Evolutionary conservation across 2,329 filamentous ascomycete species (phyloP).

Genomic region (Bipolaris cookei): DNA sequence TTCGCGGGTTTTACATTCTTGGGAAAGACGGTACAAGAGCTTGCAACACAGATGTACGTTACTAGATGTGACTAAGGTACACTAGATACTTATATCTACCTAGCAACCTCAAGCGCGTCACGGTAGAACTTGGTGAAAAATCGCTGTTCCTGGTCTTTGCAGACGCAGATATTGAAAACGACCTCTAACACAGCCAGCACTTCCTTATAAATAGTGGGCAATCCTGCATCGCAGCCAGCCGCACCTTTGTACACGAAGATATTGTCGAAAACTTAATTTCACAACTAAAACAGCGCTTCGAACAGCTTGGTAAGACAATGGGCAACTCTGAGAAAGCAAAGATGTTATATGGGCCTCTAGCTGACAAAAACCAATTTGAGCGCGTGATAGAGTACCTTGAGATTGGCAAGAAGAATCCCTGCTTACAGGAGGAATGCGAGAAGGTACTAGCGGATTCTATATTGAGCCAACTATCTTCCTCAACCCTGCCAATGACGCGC

Average conservation of each 20-base stretch:
- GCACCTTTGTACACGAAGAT: constrained; percentile 50
- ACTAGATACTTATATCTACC: constrained; percentile 36
- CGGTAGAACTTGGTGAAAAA: constrained; percentile 57
- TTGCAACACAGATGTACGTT: constrained; percentile 28
- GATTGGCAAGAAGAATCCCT: constrained; percentile 35
- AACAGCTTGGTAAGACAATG: constrained; percentile 24
- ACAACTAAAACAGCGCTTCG: constrained; percentile 35
- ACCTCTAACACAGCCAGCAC: constrained; percentile 31
- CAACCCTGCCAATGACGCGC: constrained; percentile 31
- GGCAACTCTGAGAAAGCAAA: constrained; percentile 26
- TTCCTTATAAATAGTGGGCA: constrained; percentile 63
- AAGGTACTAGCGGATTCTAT: constrained; percentile 35
- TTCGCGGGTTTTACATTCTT: constrained; percentile 50
- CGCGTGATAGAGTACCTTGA: constrained; percentile 33
- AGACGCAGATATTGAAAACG: constrained; percentile 57
- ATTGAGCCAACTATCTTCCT: constrained; percentile 44
- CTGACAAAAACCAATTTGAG: constrained; percentile 38
- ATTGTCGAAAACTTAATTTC: constrained; percentile 40
- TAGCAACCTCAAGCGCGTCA: constrained; percentile 55
- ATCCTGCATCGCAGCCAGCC: constrained; percentile 63
- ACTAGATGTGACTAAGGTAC: no score
- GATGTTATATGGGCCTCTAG: constrained; percentile 37
- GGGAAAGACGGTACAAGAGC: constrained; percentile 50
- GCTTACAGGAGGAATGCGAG: constrained; percentile 33
- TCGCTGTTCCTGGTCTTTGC: constrained; percentile 54